phyloP scores from a whole-genome alignment of 1,139 yeast species.

The Lodderomyces metapsilosis region DNA sequence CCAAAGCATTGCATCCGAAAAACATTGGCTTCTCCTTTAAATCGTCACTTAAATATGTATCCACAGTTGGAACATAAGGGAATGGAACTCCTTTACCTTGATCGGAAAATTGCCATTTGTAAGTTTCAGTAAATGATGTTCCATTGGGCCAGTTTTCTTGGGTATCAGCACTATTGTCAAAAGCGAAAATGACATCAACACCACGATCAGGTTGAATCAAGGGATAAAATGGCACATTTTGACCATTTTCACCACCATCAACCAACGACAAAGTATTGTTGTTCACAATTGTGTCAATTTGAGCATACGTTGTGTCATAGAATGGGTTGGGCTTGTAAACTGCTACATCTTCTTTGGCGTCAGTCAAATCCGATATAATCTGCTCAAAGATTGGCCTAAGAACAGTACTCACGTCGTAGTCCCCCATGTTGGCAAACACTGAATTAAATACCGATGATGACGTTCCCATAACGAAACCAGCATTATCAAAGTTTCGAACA shows the following conservation, averaged over 20 bases:
- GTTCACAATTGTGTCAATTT: constrained; percentile 23
- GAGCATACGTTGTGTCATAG: constrained; percentile 14
- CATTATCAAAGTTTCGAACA: constrained; percentile 39
- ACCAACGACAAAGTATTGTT: constrained; percentile 57
- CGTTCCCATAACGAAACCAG: constrained; percentile 52
- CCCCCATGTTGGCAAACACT: constrained; percentile 22
- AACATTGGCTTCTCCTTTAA: constrained; percentile 34
- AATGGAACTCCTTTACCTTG: constrained; percentile 43
- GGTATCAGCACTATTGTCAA: constrained; percentile 85
- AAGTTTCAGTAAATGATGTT: constrained; percentile 58
- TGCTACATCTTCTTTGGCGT: constrained; percentile 9
- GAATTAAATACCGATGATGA: constrained; percentile 56
- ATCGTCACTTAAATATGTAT: constrained; percentile 26
- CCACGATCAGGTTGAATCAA: constrained; percentile 66
- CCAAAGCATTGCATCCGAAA: constrained; percentile 39
- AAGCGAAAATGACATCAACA: constrained; percentile 76
- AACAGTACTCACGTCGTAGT: constrained; percentile 21
- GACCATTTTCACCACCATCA: constrained; percentile 87
- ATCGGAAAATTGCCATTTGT: constrained; percentile 44
- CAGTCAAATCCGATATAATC: constrained; percentile 2
- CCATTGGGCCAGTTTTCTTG: constrained; percentile 74
- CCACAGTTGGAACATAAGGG: constrained; percentile 39
- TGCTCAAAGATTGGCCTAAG: constrained; percentile 6
- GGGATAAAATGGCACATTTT: constrained; percentile 78
- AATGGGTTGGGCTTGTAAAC: constrained; percentile 16